Conservation (phyloP, 2,329 filamentous ascomycete species). For the Alternaria gaisen region DNA sequence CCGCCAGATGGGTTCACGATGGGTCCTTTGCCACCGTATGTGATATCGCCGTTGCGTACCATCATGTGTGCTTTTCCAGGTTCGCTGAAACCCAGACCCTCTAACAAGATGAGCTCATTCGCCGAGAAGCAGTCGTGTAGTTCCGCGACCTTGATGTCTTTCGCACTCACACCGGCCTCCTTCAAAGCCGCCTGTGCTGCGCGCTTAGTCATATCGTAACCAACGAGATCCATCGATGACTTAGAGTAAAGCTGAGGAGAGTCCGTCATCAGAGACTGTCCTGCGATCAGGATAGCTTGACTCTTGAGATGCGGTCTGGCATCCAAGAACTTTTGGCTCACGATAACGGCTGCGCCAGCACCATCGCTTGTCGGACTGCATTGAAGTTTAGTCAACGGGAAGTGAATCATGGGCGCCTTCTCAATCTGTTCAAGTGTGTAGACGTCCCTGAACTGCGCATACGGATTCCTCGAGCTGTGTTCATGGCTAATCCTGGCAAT, state of each 20-base stretch:
- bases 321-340: slow-evolving; percentile 87
- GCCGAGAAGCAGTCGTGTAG: slow-evolving; percentile 96
- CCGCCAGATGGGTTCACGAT: slow-evolving; percentile 93
- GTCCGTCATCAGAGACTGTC: slow-evolving; percentile 85
- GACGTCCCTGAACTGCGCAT: slow-evolving; percentile 91
- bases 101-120: slow-evolving; percentile 89
- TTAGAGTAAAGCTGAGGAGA: slow-evolving; percentile 78
- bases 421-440: slow-evolving; percentile 86
- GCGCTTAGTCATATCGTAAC: slow-evolving; percentile 81
- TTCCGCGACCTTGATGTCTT: slow-evolving; percentile 84
- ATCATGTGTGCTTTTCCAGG: slow-evolving; percentile 90
- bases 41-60: slow-evolving; percentile 86
- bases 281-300: slow-evolving; percentile 85
- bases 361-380: slow-evolving; percentile 96
- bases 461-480: slow-evolving; percentile 89
- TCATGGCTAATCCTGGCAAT: slow-evolving; percentile 91
- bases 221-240: slow-evolving; percentile 86
- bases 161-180: slow-evolving; percentile 73
- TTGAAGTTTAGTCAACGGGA: slow-evolving; percentile 91
- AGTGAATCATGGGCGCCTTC: slow-evolving; percentile 77
- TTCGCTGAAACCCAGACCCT: slow-evolving; percentile 79
- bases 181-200: slow-evolving; percentile 73
- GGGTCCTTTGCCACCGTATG: slow-evolving; percentile 77
- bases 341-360: slow-evolving; percentile 84
- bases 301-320: slow-evolving; percentile 79